A percentile compares a stretch with the other conserved stretches of the same genome.
Evolutionary conservation across 495 filamentous ascomycete genomes (phyloP).

Genomic region (Neurospora sp.): DNA sequence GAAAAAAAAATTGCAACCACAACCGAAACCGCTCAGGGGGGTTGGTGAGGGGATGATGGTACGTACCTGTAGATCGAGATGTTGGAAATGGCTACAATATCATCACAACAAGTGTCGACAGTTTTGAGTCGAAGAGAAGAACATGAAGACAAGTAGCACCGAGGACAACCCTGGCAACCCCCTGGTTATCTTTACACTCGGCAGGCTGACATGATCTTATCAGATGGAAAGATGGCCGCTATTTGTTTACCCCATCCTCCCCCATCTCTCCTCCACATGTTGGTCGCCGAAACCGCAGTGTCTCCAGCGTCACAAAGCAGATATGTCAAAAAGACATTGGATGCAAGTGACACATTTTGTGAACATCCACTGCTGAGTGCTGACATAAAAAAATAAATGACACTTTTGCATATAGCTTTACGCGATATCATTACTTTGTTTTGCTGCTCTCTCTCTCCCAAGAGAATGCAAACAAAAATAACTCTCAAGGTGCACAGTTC

Average conservation of each 20-base stretch:
- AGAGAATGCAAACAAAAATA: neutral
- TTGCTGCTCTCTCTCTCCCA: neutral
- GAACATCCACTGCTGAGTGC: neutral
- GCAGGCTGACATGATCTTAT: neutral
- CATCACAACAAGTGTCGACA: neutral
- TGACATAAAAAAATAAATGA: neutral
- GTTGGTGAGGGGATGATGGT: neutral
- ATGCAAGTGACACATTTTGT: neutral
- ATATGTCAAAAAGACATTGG: neutral
- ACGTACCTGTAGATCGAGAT: neutral
- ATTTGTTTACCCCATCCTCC: neutral
- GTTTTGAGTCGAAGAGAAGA: neutral
- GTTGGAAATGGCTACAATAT: neutral
- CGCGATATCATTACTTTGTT: neutral
- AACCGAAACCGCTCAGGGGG: constrained; percentile 26
- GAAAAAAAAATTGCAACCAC: constrained; percentile 17
- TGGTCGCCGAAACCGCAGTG: neutral
- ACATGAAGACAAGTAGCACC: neutral
- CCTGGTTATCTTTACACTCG: neutral
- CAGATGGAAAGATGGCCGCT: neutral
- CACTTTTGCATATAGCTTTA: neutral
- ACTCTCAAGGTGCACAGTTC: neutral
- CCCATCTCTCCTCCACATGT: neutral
- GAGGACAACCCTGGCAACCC: neutral
- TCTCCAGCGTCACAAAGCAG: neutral